A percentile compares a stretch with the other conserved stretches of the same genome.
Evolutionary conservation across 2,329 filamentous ascomycete genomes (phyloP).

Genomic region (Ilyonectria mors-panacis): DNA sequence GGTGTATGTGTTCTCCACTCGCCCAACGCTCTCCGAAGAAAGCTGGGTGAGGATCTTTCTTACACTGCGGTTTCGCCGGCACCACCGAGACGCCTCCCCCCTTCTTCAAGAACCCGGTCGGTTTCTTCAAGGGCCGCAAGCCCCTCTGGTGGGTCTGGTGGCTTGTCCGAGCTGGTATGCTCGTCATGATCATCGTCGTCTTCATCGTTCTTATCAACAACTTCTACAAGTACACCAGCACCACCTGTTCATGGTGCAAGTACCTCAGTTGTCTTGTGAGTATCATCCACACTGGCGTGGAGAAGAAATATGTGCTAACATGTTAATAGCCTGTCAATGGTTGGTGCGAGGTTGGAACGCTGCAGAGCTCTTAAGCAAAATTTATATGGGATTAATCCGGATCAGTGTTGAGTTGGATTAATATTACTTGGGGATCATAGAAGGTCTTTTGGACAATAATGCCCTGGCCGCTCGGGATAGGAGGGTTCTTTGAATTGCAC

Average conservation of each 20-base stretch:
- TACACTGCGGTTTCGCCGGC: constrained; percentile 78
- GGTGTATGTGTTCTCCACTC: constrained; percentile 92
- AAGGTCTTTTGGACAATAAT: constrained; percentile 31
- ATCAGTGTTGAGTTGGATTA: constrained; percentile 5
- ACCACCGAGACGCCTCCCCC: constrained; percentile 63
- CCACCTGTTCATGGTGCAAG: constrained; percentile 92
- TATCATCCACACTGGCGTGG: constrained; percentile 46
- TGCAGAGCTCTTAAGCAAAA: constrained; percentile 41
- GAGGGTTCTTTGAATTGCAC: constrained; percentile 45
- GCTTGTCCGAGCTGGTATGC: constrained; percentile 83
- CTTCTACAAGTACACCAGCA: constrained; percentile 83
- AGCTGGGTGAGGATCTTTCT: constrained; percentile 79
- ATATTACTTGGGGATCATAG: constrained; percentile 6
- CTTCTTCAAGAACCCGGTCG: constrained; percentile 74
- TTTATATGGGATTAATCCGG: background rate
- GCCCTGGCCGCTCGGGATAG: constrained; percentile 24
- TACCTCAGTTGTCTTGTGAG: constrained; percentile 93
- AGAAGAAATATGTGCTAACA: constrained; percentile 39
- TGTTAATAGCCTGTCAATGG: constrained; percentile 70
- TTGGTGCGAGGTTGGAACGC: constrained; percentile 73
- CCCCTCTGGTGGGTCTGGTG: constrained; percentile 99
- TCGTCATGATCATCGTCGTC: constrained; percentile 85
- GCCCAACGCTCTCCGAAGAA: constrained; percentile 82
- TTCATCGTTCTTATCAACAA: constrained; percentile 92
- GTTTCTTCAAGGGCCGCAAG: constrained; percentile 94